Evolutionary conservation across 108 stramenopile species (phyloP), one percentile per base, ranked within the genome.

Genomic region (Parietichytrium sp.): DNA sequence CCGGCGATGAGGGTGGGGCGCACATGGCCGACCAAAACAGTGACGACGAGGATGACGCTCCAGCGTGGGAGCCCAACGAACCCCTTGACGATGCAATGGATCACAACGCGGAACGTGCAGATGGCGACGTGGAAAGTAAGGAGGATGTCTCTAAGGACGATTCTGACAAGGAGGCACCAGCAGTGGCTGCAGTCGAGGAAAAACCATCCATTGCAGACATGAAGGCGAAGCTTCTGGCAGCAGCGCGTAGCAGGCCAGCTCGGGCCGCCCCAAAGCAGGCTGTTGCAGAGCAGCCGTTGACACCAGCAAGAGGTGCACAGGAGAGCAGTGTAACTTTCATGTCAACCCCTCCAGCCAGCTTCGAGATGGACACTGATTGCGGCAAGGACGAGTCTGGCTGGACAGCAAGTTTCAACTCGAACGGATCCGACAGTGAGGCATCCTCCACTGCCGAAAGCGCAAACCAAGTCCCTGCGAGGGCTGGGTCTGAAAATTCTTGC

Each of bases 401-500:
- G 10, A 36, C 52, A 23, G 84, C 45, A 49, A 49, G 80, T 20
- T 23, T 29, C 29, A 47, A 25, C 7, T 50, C 10, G 29, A 48
- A 49, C 23, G 49, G 33, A 18, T 16, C 47, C 15, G 83, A 47
- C 31, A 50, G 79, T 48, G 81, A 49, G 36, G 83, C 51, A 79
- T 49, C 79, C 20, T 82, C 80, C 79, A 45, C 27, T 79, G 79
- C 16, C 83, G 52, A 31, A 78, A 51, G 33, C 80, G 33, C 86
- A 26, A 72, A 51, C 38, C 54, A 27, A 23, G 47, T 49, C 29
- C 38, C 82, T 38, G 29, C 72, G 49, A 33, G 47, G 54, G 49
- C 81, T 80, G 31, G 55, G 82, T 23, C 49, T 90, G 80, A 88
- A 87, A 29, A 50, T 54, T 7, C 80, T 81, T 29, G 38, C 85